Conservation (phyloP, 768 basidiomycete species). For the Pholiota molesta region DNA sequence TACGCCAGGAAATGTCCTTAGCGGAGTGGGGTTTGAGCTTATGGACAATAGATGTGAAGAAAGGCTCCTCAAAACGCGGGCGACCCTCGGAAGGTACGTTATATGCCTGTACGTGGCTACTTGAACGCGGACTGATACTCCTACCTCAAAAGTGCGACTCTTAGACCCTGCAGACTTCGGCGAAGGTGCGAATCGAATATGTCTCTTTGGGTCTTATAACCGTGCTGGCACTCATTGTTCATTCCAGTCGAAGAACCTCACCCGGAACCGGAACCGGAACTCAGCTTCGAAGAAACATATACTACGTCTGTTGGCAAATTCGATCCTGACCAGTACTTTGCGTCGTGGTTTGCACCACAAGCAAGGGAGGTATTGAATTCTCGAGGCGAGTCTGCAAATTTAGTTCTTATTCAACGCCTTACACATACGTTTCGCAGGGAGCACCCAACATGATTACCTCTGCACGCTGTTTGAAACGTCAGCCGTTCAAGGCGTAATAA, state of each 20-base stretch:
- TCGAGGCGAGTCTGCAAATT: conserved; percentile 9
- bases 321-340: conserved; percentile 18
- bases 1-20: neutral
- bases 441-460: conserved; percentile 25
- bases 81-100: neutral
- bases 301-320: conserved; percentile 3
- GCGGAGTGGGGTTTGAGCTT: neutral
- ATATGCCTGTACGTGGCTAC: neutral
- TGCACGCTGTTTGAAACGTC: conserved; percentile 16
- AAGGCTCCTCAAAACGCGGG: neutral
- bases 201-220: neutral
- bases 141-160: neutral
- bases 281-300: neutral
- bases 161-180: neutral
- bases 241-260: neutral
- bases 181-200: neutral
- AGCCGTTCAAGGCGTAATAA: conserved; percentile 1
- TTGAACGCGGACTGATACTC: neutral
- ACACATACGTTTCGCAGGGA: conserved; percentile 10
- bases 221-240: neutral
- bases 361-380: conserved; percentile 9
- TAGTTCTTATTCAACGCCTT: neutral
- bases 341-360: conserved; percentile 19
- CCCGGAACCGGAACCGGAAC: neutral
- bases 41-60: neutral